Evolutionary conservation across 2,329 filamentous ascomycete species (phyloP).

Genomic region (Neurospora sp.): DNA sequence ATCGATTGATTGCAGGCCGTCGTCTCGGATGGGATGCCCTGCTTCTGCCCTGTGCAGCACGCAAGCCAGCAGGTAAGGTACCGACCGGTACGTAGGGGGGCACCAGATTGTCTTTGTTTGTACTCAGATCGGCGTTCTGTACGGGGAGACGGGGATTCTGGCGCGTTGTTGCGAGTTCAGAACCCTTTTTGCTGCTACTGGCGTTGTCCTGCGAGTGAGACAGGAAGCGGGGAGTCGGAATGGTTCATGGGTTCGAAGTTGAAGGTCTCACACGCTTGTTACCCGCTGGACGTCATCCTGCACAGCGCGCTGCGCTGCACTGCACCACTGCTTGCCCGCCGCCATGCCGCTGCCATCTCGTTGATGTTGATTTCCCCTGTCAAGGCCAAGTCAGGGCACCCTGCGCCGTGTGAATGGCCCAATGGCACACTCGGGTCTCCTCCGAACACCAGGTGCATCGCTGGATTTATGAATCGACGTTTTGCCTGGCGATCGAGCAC

Average conservation of each 20-base stretch:
- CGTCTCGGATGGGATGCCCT: not conserved
- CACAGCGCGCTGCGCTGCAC: not conserved
- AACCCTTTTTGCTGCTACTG: not conserved
- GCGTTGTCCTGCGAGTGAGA: not conserved
- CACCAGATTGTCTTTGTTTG: not conserved
- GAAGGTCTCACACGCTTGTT: not conserved
- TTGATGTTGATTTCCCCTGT: not conserved
- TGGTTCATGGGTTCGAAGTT: not conserved
- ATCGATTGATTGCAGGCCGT: not conserved
- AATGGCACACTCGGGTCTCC: not conserved
- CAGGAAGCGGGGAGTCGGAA: not conserved
- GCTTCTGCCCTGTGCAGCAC: not conserved
- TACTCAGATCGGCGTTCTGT: not conserved
- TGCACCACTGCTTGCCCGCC: not conserved
- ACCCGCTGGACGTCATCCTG: not conserved
- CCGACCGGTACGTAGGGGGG: not conserved
- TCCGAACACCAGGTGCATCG: not conserved
- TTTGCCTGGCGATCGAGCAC: slow-evolving; percentile 17
- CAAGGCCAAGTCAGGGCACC: not conserved
- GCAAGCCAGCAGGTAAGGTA: not conserved
- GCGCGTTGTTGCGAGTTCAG: not conserved
- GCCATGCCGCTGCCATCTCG: not conserved
- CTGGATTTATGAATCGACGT: slow-evolving; percentile 14
- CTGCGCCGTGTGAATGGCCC: not conserved
- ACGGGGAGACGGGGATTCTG: not conserved